Evolutionary conservation across 2,329 filamentous ascomycete genomes (phyloP).

Genomic region (Hypoxylon sp.): DNA sequence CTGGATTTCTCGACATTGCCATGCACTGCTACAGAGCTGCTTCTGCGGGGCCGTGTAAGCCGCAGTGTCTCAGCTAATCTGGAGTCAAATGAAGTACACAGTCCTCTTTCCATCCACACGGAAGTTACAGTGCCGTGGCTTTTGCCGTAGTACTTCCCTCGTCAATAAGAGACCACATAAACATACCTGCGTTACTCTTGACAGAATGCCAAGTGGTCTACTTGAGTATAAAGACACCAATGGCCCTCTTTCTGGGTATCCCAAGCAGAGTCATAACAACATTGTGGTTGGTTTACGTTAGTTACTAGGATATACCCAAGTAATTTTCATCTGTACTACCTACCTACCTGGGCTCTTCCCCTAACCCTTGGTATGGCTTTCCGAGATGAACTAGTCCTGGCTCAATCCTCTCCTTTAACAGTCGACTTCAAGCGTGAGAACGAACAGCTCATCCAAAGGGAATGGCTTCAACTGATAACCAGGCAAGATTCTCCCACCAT

Average conservation of each 20-base stretch:
- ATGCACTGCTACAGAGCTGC: slow-evolving; percentile 14
- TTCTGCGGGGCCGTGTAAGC: slow-evolving; percentile 13
- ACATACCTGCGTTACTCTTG: neutral
- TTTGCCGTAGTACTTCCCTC: neutral
- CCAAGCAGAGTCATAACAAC: neutral
- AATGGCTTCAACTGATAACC: slow-evolving; percentile 13
- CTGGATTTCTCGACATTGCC: slow-evolving; percentile 25
- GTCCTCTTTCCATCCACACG: slow-evolving; percentile 1
- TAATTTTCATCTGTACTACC: neutral
- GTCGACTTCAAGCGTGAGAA: neutral
- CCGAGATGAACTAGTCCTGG: neutral
- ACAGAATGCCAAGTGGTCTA: neutral
- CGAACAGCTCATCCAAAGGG: slow-evolving; percentile 8
- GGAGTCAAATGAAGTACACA: slow-evolving; percentile 13
- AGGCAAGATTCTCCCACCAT: neutral
- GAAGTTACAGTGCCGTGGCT: slow-evolving; percentile 1
- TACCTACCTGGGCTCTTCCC: neutral
- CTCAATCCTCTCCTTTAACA: neutral
- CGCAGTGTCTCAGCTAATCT: slow-evolving; percentile 34
- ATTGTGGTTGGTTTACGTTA: neutral
- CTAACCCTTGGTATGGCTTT: slow-evolving; percentile 21
- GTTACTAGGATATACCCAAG: neutral
- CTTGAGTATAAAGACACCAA: neutral
- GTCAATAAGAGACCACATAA: slow-evolving; percentile 9
- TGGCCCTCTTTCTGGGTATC: neutral